Percentiles rank a stretch among this genome's conserved stretches.
phyloP scores from a whole-genome alignment of 306 rosid species.

The Glycyrrhiza uralensis region DNA sequence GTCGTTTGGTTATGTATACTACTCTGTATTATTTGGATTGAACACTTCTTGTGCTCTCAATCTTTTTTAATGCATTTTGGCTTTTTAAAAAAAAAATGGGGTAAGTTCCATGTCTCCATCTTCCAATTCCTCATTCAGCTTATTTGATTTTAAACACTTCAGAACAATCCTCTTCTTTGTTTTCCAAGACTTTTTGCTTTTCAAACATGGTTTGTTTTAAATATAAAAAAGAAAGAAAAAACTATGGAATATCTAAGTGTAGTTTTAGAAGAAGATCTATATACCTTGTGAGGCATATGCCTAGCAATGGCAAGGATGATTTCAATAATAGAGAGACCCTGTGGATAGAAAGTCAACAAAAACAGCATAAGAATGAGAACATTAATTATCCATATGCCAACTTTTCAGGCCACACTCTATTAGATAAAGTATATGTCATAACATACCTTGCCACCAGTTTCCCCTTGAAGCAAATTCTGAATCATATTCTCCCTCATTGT shows the following conservation, averaged over 20 bases:
- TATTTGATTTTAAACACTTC: too few relatives aligned
- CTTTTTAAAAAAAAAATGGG: too few relatives aligned
- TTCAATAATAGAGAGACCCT: slow-evolving; percentile 80
- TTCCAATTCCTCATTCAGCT: neutral
- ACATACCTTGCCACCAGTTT: slow-evolving; percentile 88
- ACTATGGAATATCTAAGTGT: neutral
- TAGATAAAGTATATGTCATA: neutral
- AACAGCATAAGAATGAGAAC: slow-evolving; percentile 21
- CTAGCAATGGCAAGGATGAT: slow-evolving; percentile 16
- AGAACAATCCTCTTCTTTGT: neutral
- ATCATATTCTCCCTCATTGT: slow-evolving; percentile 54
- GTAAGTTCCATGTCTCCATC: neutral
- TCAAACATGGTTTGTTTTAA: neutral
- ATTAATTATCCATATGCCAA: slow-evolving; percentile 6
- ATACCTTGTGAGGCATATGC: slow-evolving; percentile 50
- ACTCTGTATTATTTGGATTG: too few relatives aligned
- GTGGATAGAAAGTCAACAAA: slow-evolving; percentile 25
- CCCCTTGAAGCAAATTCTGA: slow-evolving; percentile 70
- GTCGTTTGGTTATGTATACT: too few relatives aligned
- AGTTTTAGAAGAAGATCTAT: neutral
- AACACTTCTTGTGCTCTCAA: too few relatives aligned
- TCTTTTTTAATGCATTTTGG: too few relatives aligned
- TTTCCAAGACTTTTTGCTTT: neutral
- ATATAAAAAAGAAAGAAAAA: neutral
- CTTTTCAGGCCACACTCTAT: neutral